phyloP scores from a whole-genome alignment of 2,329 filamentous ascomycete species.

The Colletotrichum sp. region DNA sequence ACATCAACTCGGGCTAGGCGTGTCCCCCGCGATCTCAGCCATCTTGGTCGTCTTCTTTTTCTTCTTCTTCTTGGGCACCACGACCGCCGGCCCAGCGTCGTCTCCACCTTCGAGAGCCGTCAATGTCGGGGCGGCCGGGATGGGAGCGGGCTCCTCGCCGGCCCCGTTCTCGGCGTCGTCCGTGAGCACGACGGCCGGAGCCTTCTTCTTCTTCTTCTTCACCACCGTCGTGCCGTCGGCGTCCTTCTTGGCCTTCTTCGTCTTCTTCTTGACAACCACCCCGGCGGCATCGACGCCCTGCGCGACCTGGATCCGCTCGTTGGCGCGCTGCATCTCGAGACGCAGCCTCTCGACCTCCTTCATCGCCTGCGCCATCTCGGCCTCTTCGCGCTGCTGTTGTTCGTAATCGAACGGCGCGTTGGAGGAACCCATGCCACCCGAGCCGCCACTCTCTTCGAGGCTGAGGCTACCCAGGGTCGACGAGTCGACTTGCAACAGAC shows the following conservation, averaged over 20 bases:
- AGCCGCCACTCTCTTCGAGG: conserved; percentile 54
- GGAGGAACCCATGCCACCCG: conserved; percentile 43
- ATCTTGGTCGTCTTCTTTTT: conserved; percentile 36
- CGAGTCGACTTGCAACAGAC: conserved; percentile 84
- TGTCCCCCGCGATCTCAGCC: conserved; percentile 16
- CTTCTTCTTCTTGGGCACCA: conserved; percentile 46
- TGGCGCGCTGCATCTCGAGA: conserved; percentile 86
- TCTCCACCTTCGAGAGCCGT: background rate
- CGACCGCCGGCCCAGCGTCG: conserved; percentile 5
- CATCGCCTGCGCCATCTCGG: conserved; percentile 87
- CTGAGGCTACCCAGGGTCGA: conserved; percentile 78
- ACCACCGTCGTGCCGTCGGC: conserved; percentile 34
- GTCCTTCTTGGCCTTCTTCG: conserved; percentile 63
- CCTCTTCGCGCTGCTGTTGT: conserved; percentile 75
- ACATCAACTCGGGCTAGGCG: background rate
- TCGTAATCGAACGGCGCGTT: conserved; percentile 61
- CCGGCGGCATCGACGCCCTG: conserved; percentile 72
- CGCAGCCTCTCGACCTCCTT: conserved; percentile 86
- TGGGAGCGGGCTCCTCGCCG: background rate
- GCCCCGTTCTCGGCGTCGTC: conserved; percentile 11
- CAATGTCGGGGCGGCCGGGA: background rate
- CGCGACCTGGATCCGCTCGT: conserved; percentile 75
- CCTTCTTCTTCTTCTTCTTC: conserved; percentile 56
- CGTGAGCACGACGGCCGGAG: conserved; percentile 32
- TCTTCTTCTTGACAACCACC: conserved; percentile 70